A percentile compares a stretch with the other conserved stretches of the same genome.
These are phyloP conservation scores for Claviceps quebecensis DNA, from an alignment of 2,329 filamentous ascomycete species.

Conservation along the genomic window DNA sequence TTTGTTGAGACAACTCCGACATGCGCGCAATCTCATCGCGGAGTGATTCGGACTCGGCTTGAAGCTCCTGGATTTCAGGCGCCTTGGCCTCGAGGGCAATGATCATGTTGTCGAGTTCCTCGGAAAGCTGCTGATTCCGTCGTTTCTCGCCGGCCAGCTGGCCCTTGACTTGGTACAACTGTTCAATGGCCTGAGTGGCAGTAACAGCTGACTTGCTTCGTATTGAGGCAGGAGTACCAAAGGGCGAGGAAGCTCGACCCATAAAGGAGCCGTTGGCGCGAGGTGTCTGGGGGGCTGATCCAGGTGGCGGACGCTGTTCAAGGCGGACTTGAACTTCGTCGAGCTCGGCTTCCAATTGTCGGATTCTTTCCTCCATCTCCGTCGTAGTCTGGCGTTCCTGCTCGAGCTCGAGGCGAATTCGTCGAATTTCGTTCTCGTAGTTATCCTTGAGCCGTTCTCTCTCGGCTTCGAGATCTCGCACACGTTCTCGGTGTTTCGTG, in stretches of 20 bases:
- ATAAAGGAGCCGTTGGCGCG: constrained; percentile 41
- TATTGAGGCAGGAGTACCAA: constrained; percentile 45
- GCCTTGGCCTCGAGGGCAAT: constrained; percentile 71
- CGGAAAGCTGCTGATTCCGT: constrained; percentile 57
- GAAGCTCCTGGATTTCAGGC: constrained; percentile 77
- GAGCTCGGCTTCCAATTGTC: constrained; percentile 38
- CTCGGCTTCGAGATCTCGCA: constrained; percentile 56
- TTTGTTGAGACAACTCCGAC: constrained; percentile 71
- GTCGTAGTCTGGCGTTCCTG: constrained; percentile 33
- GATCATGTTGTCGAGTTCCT: constrained; percentile 75
- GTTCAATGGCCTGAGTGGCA: constrained; percentile 49
- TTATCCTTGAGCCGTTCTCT: constrained; percentile 48
- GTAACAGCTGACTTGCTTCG: constrained; percentile 42
- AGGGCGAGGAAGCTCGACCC: constrained; percentile 43
- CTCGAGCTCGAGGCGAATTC: constrained; percentile 43
- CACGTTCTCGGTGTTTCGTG: constrained; percentile 54
- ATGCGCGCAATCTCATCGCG: constrained; percentile 71
- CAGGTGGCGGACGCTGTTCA: constrained; percentile 27
- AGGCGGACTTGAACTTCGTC: constrained; percentile 37
- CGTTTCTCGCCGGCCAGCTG: constrained; percentile 62
- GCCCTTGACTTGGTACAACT: constrained; percentile 53
- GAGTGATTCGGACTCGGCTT: constrained; percentile 66
- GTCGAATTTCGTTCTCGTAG: constrained; percentile 44
- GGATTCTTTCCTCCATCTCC: constrained; percentile 33
- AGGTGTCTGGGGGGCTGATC: constrained; percentile 46